A percentile compares a stretch with the other conserved stretches of the same genome.
phyloP scores from a whole-genome alignment of 345 rosid genomes.

The Acer yangbiense region DNA sequence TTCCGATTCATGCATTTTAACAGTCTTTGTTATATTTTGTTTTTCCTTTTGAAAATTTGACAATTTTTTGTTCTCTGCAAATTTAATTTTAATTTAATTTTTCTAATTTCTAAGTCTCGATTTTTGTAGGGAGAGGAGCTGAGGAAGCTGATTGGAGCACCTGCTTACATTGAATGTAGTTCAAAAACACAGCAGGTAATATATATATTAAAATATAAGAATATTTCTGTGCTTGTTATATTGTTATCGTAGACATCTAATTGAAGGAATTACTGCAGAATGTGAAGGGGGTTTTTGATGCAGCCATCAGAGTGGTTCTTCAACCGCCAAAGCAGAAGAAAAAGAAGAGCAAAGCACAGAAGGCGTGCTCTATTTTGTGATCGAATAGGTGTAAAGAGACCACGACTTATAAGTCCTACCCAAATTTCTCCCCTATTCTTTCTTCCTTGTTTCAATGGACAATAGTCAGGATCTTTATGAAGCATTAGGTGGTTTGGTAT shows the following conservation, averaged over 20 bases:
- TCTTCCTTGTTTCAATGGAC: constrained; percentile 27
- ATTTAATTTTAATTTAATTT: not conserved
- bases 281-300: constrained; percentile 90
- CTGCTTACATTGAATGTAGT: constrained; percentile 92
- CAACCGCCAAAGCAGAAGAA: constrained; percentile 93
- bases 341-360: constrained; percentile 88
- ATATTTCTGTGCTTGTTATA: not conserved
- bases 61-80: not conserved
- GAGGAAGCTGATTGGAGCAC: constrained; percentile 74
- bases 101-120: not conserved
- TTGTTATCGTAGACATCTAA: not conserved
- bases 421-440: constrained; percentile 10
- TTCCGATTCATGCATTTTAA: not conserved
- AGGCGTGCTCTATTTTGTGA: constrained; percentile 90
- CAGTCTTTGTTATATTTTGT: not conserved
- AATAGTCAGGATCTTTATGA: constrained; percentile 28
- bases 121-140: constrained; percentile 83
- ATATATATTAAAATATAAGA: not conserved
- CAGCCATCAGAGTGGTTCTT: constrained; percentile 90
- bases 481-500: constrained; percentile 36
- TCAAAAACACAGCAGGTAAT: constrained; percentile 93
- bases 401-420: constrained; percentile 14
- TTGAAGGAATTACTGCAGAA: constrained; percentile 50
- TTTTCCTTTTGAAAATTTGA: not conserved
- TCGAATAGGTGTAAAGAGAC: constrained; percentile 26